These are phyloP conservation scores for Malus domestica DNA, from an alignment of 306 rosid species.

Conservation along the genomic window DNA sequence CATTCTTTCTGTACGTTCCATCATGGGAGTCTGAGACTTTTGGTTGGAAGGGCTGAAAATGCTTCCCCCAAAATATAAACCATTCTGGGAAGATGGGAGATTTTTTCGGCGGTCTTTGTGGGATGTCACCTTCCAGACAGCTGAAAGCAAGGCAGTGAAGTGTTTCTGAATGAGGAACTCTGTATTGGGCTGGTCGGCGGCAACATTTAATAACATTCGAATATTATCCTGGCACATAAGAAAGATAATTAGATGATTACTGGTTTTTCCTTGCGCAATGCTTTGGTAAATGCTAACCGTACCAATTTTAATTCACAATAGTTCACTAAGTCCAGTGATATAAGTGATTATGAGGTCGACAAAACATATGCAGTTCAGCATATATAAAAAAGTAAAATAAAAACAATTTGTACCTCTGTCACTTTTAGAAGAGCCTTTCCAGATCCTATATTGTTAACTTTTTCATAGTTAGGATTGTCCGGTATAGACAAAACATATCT, in stretches of 20 bases:
- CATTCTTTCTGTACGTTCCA: conserved; percentile 50
- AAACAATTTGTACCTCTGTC: conserved; percentile 60
- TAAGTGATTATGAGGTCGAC: background rate
- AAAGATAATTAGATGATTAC: conserved; percentile 3
- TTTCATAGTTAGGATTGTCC: conserved; percentile 67
- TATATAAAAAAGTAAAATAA: background rate
- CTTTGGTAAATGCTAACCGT: background rate
- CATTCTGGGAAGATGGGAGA: conserved; percentile 35
- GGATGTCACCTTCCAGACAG: conserved; percentile 60
- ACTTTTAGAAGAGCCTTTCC: conserved; percentile 95
- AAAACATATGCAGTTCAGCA: conserved; percentile 1
- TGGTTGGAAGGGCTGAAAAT: conserved; percentile 40
- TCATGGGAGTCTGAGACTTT: conserved; percentile 38
- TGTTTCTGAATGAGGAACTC: conserved; percentile 87
- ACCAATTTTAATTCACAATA: background rate
- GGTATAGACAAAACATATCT: conserved; percentile 52
- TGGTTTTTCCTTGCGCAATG: background rate
- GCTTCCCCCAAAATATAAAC: conserved; percentile 50
- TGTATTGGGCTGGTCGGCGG: conserved; percentile 69
- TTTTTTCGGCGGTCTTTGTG: conserved; percentile 34
- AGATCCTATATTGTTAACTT: conserved; percentile 55
- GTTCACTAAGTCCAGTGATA: conserved; percentile 3
- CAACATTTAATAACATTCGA: conserved; percentile 63
- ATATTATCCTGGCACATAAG: conserved; percentile 68
- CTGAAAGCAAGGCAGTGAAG: conserved; percentile 71